phyloP scores from a whole-genome alignment of 2,329 filamentous ascomycete species.

The Aspergillus uvarum region DNA sequence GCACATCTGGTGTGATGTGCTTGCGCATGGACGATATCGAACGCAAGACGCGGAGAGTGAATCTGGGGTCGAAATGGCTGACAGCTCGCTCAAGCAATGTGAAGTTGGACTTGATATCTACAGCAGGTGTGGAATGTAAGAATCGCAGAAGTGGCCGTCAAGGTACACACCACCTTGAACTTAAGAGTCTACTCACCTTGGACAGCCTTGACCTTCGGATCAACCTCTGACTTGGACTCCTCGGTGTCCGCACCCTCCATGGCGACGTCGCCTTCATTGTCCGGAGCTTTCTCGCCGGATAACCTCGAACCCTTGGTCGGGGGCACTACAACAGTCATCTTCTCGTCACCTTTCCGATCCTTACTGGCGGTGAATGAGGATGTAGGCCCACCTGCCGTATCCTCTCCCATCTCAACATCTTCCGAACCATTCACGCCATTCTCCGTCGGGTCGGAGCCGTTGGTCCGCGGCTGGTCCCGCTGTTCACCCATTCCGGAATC shows the following conservation, averaged over 20 bases:
- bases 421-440: constrained; percentile 66
- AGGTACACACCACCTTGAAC: neutral
- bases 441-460: constrained; percentile 68
- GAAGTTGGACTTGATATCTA: constrained; percentile 96
- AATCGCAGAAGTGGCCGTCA: constrained; percentile 8
- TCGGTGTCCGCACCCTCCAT: constrained; percentile 61
- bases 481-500: constrained; percentile 59
- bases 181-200: constrained; percentile 37
- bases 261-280: constrained; percentile 67
- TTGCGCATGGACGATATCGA: constrained; percentile 96
- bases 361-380: constrained; percentile 59
- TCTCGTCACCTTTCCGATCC: constrained; percentile 69
- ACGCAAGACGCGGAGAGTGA: constrained; percentile 87
- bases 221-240: constrained; percentile 46
- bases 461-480: constrained; percentile 68
- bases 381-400: constrained; percentile 53
- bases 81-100: constrained; percentile 88
- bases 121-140: constrained; percentile 1
- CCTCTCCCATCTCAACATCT: constrained; percentile 71
- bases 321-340: constrained; percentile 80
- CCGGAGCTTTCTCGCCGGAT: constrained; percentile 56
- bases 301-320: constrained; percentile 65
- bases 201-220: constrained; percentile 52
- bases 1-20: constrained; percentile 76
- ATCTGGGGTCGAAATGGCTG: constrained; percentile 88